phyloP scores from a whole-genome alignment of 1,284 basidiomycete genomes.

The Apiotrichum montevideense region DNA sequence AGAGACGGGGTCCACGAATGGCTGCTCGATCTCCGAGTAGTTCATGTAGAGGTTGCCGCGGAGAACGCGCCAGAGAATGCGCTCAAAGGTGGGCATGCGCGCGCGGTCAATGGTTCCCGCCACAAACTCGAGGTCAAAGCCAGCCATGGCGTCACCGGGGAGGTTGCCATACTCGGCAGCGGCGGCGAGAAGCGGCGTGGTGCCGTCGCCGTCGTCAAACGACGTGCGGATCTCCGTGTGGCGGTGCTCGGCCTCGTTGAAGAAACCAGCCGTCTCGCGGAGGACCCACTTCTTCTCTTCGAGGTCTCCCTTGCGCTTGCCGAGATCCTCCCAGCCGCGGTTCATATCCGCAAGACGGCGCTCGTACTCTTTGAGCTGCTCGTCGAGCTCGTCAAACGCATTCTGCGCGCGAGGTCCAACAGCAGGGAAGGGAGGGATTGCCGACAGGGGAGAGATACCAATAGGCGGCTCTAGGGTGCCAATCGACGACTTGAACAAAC shows the following conservation, averaged over 20 bases:
- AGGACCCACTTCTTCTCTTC: constrained; percentile 90
- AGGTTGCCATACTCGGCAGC: constrained; percentile 59
- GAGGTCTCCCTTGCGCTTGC: constrained; percentile 78
- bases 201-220: constrained; percentile 75
- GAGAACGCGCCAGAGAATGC: constrained; percentile 95
- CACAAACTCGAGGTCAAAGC: constrained; percentile 86
- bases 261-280: constrained; percentile 93
- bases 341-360: constrained; percentile 85
- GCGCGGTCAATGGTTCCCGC: constrained; percentile 93
- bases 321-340: constrained; percentile 81
- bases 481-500: constrained; percentile 84
- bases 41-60: constrained; percentile 99
- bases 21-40: constrained; percentile 87
- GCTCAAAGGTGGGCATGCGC: constrained; percentile 89
- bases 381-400: constrained; percentile 87
- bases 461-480: constrained; percentile 64
- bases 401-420: constrained; percentile 86
- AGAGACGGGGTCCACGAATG: constrained; percentile 79
- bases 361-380: constrained; percentile 83
- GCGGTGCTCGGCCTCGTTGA: constrained; percentile 79
- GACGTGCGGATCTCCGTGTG: constrained; percentile 75
- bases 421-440: constrained; percentile 73
- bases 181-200: constrained; percentile 83
- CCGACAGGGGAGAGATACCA: constrained; percentile 71
- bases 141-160: constrained; percentile 54